A percentile compares a stretch with the other conserved stretches of the same genome.
Evolutionary conservation across 23 red algal species (phyloP).

Genomic region (Rhodosorus marinus): DNA sequence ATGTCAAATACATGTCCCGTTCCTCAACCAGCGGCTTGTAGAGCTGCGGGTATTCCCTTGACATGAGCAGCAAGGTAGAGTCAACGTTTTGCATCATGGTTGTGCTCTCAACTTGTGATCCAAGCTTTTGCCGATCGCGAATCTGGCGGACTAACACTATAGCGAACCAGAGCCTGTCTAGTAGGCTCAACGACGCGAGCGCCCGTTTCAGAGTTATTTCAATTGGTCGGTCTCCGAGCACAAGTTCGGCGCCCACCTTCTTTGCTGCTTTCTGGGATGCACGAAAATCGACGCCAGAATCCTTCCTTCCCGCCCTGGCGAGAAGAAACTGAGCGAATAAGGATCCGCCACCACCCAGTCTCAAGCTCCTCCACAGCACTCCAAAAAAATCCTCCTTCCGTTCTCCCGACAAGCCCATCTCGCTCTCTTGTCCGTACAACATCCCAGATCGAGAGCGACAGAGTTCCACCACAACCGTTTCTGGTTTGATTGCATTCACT

Average conservation of each 20-base stretch:
- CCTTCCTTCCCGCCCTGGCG: no score
- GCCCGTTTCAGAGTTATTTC: conserved; percentile 3
- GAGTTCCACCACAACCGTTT: conserved; percentile 15
- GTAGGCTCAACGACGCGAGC: background rate
- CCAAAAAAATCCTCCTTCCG: background rate
- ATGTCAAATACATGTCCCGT: conserved; percentile 22
- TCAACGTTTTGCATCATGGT: background rate
- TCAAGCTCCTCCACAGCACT: background rate
- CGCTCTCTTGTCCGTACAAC: background rate
- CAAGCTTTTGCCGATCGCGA: no score
- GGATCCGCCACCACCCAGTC: no score
- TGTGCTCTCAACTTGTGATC: no score
- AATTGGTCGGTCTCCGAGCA: conserved; percentile 23
- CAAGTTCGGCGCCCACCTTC: conserved; percentile 7
- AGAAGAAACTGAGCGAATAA: no score
- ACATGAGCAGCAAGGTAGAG: background rate
- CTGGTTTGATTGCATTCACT: background rate
- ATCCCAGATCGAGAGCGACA: conserved; percentile 10
- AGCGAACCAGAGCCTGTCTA: conserved; percentile 1
- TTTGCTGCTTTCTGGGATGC: conserved; percentile 2
- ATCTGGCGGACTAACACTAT: background rate
- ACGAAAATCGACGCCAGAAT: conserved; percentile 4
- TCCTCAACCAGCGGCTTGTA: conserved; percentile 9
- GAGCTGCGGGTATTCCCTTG: conserved; percentile 2
- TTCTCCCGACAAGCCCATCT: background rate